Base-by-base conservation (phyloP, 73 alveolate genomes). In the Symbiodinium natans region DNA sequence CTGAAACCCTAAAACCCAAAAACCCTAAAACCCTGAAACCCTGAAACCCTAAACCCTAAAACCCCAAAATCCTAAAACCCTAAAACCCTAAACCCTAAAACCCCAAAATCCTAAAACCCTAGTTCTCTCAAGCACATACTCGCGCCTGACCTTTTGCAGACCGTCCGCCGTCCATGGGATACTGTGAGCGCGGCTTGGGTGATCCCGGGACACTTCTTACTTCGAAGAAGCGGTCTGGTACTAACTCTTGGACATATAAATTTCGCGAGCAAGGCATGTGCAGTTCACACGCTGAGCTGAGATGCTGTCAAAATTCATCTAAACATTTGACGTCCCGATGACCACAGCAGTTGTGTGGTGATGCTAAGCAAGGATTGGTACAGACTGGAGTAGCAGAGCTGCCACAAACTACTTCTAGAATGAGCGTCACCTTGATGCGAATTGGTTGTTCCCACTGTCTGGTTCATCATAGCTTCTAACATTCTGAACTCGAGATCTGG, bases 111-210 rank as follows among this genome's bases (percentile, higher is more conserved):
- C 68, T 52, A 17, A 52, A 52, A 2, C 68, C 68, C 13, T 2
- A 52, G n/a, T 43, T 43, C 56, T 43, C 56, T 43, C 56, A 43
- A 43, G 56, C 56, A 43, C 56, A 43, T 43, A 43, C 56, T 43
- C 56, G 56, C 56, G 56, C 56, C 56, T 43, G 56, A 43, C 56
- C 56, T 59, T 59, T 59, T 59, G 34, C 75, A 25, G 33, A 25
- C 75, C 75, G 75, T 59, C 75, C 75, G 75, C 75, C 75, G 33
- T 59, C 75, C 75, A 25, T 43, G 75, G 27, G 27, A 25, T 25
- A 25, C 75, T 59, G 33, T 59, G 75, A 59, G 75, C 75, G 75
- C 75, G 75, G 75, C 75, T 25, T 59, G 75, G 75, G 63, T 17
- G 63, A 8, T 10, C 8, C 63, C 63, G 8, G 63, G 17, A 8